Conservation (phyloP, 805 yeast genomes). For the Vanderwaltozyma yarrowii region DNA sequence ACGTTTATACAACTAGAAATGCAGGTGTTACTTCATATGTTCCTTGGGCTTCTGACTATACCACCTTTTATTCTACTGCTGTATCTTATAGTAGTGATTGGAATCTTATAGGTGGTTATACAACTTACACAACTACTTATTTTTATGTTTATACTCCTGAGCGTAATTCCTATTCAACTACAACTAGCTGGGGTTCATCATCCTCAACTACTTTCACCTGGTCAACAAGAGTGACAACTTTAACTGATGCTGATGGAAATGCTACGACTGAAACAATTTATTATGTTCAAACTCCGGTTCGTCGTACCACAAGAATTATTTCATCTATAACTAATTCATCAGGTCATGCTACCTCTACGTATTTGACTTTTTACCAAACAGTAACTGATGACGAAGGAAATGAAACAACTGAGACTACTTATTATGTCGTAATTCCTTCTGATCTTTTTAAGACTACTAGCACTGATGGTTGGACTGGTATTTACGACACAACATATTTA, state of each 20-base stretch:
- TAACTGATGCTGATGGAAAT: background rate
- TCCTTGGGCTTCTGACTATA: constrained; percentile 4
- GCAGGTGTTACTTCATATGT: constrained; percentile 1
- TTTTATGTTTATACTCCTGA: background rate
- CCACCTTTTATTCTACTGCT: constrained; percentile 1
- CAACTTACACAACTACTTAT: background rate
- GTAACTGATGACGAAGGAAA: background rate
- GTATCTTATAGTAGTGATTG: no score
- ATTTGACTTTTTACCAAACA: background rate
- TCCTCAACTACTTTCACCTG: no score
- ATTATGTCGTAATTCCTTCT: background rate
- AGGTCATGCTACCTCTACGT: background rate
- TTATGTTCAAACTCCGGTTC: background rate
- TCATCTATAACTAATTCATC: background rate
- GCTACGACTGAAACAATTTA: constrained; percentile 1
- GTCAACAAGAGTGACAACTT: background rate
- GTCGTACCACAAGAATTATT: background rate
- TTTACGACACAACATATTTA: background rate
- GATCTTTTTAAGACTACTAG: background rate
- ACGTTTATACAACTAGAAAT: constrained; percentile 1
- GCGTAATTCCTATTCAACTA: no score
- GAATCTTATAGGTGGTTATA: no score
- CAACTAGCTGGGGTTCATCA: no score
- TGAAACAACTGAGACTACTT: background rate
- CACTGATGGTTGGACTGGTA: background rate